phyloP scores from a whole-genome alignment of 306 rosid genomes.

The Lithocarpus polystachyus region DNA sequence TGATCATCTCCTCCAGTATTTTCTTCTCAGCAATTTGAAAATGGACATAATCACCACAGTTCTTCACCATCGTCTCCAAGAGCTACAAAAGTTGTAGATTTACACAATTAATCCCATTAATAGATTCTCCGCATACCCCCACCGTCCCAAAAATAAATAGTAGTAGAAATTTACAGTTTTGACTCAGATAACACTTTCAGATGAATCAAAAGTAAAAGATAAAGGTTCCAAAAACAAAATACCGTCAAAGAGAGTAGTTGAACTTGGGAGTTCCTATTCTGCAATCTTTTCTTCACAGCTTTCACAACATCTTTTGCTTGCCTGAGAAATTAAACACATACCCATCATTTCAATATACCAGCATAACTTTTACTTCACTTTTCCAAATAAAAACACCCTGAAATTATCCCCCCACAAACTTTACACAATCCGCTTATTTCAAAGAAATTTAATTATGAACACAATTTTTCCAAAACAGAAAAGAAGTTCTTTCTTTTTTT shows the following conservation, averaged over 20 bases:
- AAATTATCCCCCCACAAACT: neutral
- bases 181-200: slow-evolving; percentile 11
- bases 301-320: slow-evolving; percentile 94
- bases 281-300: slow-evolving; percentile 92
- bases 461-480: neutral
- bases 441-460: neutral
- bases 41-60: slow-evolving; percentile 91
- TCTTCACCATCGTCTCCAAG: slow-evolving; percentile 98
- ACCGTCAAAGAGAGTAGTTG: slow-evolving; percentile 90
- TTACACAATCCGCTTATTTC: neutral
- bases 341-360: slow-evolving; percentile 24
- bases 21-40: slow-evolving; percentile 89
- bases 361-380: neutral
- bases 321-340: slow-evolving; percentile 50
- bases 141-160: neutral
- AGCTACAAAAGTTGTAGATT: slow-evolving; percentile 50
- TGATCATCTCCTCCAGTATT: slow-evolving; percentile 87
- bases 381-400: neutral
- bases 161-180: neutral
- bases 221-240: slow-evolving; percentile 14
- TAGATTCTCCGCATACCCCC: neutral
- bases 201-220: slow-evolving; percentile 1
- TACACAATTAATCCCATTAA: slow-evolving; percentile 29
- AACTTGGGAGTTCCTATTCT: slow-evolving; percentile 85
- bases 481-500: neutral